Percentiles rank a stretch among this genome's conserved stretches.
phyloP scores from a whole-genome alignment of 2,329 filamentous ascomycete genomes.

The Aureobasidium pullulans region DNA sequence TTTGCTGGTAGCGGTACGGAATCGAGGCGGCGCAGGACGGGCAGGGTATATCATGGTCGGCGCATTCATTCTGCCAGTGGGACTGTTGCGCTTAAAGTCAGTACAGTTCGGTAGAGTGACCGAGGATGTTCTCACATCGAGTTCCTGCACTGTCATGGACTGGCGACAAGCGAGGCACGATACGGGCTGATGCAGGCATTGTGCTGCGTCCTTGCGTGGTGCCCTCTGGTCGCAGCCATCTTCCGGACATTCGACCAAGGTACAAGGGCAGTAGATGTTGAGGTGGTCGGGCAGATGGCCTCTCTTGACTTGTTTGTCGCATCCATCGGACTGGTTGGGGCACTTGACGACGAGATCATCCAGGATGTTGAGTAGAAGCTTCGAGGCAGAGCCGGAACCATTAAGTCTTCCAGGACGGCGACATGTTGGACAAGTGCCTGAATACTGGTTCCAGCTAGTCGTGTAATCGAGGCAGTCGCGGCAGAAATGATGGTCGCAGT shows the following conservation, averaged over 20 bases:
- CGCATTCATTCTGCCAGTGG: slow-evolving; percentile 38
- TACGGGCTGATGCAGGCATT: slow-evolving; percentile 48
- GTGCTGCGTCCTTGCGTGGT: slow-evolving; percentile 47
- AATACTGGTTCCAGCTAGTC: slow-evolving; percentile 31
- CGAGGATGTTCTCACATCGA: slow-evolving; percentile 35
- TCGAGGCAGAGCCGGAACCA: slow-evolving; percentile 33
- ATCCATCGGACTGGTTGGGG: slow-evolving; percentile 48
- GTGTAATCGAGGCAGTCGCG: slow-evolving; percentile 48
- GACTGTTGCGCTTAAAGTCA: background rate
- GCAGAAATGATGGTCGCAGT: slow-evolving; percentile 60
- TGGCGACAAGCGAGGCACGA: slow-evolving; percentile 47
- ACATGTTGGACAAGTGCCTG: slow-evolving; percentile 49
- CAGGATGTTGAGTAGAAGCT: slow-evolving; percentile 53
- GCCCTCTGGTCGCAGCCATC: slow-evolving; percentile 44
- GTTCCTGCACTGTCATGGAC: slow-evolving; percentile 47
- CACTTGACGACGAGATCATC: slow-evolving; percentile 55
- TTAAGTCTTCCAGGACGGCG: slow-evolving; percentile 38
- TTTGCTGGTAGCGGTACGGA: slow-evolving; percentile 34
- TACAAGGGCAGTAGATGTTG: slow-evolving; percentile 52
- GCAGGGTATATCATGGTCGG: slow-evolving; percentile 40
- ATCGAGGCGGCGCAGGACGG: slow-evolving; percentile 35
- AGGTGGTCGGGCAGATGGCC: slow-evolving; percentile 53
- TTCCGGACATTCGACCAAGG: slow-evolving; percentile 46
- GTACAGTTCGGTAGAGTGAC: background rate
- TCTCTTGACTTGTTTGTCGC: slow-evolving; percentile 45